phyloP scores from a whole-genome alignment of 768 basidiomycete genomes.

The Boletus subparvulus region DNA sequence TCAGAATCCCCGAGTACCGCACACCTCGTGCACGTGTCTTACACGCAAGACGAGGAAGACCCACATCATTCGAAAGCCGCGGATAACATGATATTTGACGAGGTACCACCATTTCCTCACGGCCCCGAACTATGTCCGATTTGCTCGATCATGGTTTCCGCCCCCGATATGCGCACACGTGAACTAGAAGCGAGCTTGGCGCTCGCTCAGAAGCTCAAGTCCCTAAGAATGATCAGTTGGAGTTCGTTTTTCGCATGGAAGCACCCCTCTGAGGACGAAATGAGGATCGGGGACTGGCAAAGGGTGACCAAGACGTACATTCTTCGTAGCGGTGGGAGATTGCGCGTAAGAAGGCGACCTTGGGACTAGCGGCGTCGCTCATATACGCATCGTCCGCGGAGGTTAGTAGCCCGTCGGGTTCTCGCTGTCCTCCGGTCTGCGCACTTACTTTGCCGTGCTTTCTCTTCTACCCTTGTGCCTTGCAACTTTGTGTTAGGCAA shows the following conservation, averaged over 20 bases:
- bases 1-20: conserved; percentile 12
- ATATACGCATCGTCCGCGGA: background rate
- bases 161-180: conserved; percentile 36
- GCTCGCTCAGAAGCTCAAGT: conserved; percentile 45
- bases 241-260: conserved; percentile 45
- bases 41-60: conserved; percentile 19
- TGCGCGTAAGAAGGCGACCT: conserved; percentile 44
- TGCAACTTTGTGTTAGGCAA: background rate
- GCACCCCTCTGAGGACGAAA: conserved; percentile 15
- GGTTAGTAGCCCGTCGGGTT: background rate
- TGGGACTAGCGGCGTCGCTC: conserved; percentile 29
- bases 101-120: conserved; percentile 29
- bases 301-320: conserved; percentile 43
- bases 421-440: background rate
- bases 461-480: background rate
- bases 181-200: conserved; percentile 50
- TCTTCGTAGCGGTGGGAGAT: conserved; percentile 38
- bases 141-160: conserved; percentile 34
- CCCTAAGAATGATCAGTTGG: conserved; percentile 49
- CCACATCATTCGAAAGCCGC: background rate
- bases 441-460: background rate
- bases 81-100: background rate
- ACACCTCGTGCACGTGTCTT: conserved; percentile 21
- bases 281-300: conserved; percentile 21
- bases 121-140: conserved; percentile 35